Evolutionary conservation across 1,284 basidiomycete species (phyloP).

Genomic region (Fistulinella cinereoalba): DNA sequence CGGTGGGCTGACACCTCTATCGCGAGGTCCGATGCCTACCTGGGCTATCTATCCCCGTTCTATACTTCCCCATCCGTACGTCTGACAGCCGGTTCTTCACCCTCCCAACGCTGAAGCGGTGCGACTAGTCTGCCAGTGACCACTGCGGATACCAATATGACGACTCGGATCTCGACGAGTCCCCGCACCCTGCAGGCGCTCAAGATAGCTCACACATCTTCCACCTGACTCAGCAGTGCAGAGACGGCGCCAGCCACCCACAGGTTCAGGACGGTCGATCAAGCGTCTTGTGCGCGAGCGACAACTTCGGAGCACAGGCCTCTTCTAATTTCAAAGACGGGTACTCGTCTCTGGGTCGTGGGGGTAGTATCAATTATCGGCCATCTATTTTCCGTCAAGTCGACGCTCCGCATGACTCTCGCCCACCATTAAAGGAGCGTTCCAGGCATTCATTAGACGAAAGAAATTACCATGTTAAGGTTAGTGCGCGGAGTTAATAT

Average conservation of each 20-base stretch:
- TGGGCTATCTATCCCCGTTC: slow-evolving; percentile 23
- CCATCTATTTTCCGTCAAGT: slow-evolving; percentile 14
- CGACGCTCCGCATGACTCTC: slow-evolving; percentile 18
- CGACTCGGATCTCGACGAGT: slow-evolving; percentile 16
- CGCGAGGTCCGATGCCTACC: slow-evolving; percentile 26
- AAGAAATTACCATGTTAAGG: slow-evolving; percentile 32
- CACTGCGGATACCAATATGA: slow-evolving; percentile 22
- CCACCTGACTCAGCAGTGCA: slow-evolving; percentile 25
- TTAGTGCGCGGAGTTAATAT: slow-evolving; percentile 33
- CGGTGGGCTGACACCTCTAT: slow-evolving; percentile 28
- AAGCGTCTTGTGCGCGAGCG: slow-evolving; percentile 35
- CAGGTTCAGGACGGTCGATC: slow-evolving; percentile 35
- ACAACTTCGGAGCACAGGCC: slow-evolving; percentile 34
- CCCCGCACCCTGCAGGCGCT: slow-evolving; percentile 9
- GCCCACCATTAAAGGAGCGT: slow-evolving; percentile 34
- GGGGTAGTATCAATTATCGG: slow-evolving; percentile 18
- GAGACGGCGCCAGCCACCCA: slow-evolving; percentile 16
- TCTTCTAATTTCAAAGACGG: slow-evolving; percentile 33
- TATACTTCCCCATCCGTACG: slow-evolving; percentile 22
- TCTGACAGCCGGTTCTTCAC: slow-evolving; percentile 2
- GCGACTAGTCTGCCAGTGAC: not conserved
- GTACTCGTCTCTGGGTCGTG: slow-evolving; percentile 21
- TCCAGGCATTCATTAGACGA: slow-evolving; percentile 34
- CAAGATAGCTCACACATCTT: slow-evolving; percentile 26
- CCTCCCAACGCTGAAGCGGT: slow-evolving; percentile 7